Evolutionary conservation across 2,329 filamentous ascomycete genomes (phyloP).

Genomic region (Hortaea werneckii): DNA sequence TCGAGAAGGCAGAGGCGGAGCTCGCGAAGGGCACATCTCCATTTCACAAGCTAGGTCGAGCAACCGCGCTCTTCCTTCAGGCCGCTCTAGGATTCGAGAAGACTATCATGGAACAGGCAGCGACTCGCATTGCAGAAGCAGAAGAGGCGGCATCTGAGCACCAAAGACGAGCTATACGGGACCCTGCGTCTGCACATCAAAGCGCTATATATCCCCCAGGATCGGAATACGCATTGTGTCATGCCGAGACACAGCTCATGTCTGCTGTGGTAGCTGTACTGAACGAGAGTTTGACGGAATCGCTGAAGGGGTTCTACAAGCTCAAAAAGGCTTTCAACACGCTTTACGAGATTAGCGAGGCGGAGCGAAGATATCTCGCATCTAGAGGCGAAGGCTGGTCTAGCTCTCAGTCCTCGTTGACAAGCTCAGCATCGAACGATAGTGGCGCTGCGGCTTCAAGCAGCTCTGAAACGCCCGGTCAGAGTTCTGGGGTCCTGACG

Average conservation of each 20-base stretch:
- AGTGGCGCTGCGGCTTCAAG: slow-evolving; percentile 13
- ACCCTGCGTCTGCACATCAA: slow-evolving; percentile 40
- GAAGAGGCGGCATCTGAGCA: slow-evolving; percentile 69
- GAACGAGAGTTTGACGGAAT: slow-evolving; percentile 87
- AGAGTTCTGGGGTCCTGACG: slow-evolving; percentile 9
- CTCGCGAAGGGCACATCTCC: slow-evolving; percentile 64
- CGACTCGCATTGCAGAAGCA: slow-evolving; percentile 59
- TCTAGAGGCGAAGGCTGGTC: not conserved
- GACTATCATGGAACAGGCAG: slow-evolving; percentile 77
- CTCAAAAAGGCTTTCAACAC: slow-evolving; percentile 79
- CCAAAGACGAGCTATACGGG: slow-evolving; percentile 62
- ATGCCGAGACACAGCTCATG: slow-evolving; percentile 82
- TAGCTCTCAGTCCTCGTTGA: slow-evolving; percentile 1
- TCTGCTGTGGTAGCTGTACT: slow-evolving; percentile 77
- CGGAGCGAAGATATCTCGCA: slow-evolving; percentile 53
- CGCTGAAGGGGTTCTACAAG: slow-evolving; percentile 85
- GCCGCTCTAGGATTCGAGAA: slow-evolving; percentile 88
- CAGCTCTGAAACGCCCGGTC: slow-evolving; percentile 1
- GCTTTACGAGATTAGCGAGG: slow-evolving; percentile 66
- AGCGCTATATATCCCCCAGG: slow-evolving; percentile 68
- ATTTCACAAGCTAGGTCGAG: slow-evolving; percentile 79
- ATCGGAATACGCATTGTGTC: slow-evolving; percentile 74
- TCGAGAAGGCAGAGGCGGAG: slow-evolving; percentile 68
- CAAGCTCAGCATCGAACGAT: slow-evolving; percentile 7
- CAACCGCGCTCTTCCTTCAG: slow-evolving; percentile 73